These are phyloP conservation scores for Pleurotus djamor DNA, from an alignment of 768 basidiomycete genomes.

Conservation along the genomic window DNA sequence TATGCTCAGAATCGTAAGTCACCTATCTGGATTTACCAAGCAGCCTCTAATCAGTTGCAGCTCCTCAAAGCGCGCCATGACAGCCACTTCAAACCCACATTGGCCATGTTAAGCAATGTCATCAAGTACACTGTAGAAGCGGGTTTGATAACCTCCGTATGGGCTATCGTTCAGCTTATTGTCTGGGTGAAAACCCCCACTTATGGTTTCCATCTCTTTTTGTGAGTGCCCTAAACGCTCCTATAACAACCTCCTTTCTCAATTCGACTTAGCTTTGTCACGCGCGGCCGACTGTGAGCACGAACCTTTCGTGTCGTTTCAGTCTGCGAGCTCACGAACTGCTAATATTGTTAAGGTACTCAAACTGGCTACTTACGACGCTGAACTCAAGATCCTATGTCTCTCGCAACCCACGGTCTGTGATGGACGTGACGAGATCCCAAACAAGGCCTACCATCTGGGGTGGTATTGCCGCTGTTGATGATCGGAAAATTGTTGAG, in stretches of 20 bases:
- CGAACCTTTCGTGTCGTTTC: background rate
- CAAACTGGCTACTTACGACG: slow-evolving; percentile 8
- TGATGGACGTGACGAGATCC: background rate
- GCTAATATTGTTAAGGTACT: background rate
- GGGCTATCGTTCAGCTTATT: slow-evolving; percentile 8
- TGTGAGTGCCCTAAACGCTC: background rate
- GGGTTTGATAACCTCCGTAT: slow-evolving; percentile 8
- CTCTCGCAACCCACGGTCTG: background rate
- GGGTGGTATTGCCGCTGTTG: background rate
- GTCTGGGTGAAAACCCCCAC: slow-evolving; percentile 7
- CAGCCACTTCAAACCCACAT: background rate
- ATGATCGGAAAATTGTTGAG: background rate
- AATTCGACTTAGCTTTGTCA: background rate
- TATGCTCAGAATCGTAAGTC: slow-evolving; percentile 13
- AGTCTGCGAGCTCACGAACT: background rate
- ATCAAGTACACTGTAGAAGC: slow-evolving; percentile 11
- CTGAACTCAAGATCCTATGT: slow-evolving; percentile 4
- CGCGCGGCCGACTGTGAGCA: background rate
- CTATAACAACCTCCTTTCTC: background rate
- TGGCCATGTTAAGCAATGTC: background rate
- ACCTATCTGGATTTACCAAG: background rate
- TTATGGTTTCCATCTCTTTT: slow-evolving; percentile 6
- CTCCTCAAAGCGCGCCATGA: background rate
- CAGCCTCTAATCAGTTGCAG: background rate
- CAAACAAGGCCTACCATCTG: background rate